Evolutionary conservation across 768 basidiomycete genomes (phyloP).

Genomic region (Boletus rex-veris): DNA sequence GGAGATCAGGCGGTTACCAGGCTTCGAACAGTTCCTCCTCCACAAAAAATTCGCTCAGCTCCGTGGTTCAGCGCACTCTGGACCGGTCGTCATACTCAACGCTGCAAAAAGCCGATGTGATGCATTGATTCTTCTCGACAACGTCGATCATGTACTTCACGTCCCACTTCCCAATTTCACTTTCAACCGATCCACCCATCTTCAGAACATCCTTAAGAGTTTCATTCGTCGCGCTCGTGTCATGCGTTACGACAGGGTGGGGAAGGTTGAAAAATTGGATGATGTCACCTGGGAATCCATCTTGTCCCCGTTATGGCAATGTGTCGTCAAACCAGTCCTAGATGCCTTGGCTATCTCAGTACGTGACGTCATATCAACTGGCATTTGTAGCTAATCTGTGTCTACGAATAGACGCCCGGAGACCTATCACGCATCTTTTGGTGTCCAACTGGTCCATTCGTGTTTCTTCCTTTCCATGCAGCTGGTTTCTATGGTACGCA

Average conservation of each 20-base stretch:
- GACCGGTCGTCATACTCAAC: too few relatives aligned
- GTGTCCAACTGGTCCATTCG: too few relatives aligned
- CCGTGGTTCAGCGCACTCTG: too few relatives aligned
- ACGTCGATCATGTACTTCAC: not conserved
- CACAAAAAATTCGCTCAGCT: not conserved
- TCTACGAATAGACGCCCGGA: too few relatives aligned
- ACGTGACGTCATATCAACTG: too few relatives aligned
- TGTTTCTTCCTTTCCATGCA: too few relatives aligned
- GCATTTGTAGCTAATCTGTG: too few relatives aligned
- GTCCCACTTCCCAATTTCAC: not conserved
- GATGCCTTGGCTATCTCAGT: not conserved
- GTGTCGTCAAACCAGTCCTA: not conserved
- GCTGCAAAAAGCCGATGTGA: not conserved
- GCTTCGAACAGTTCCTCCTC: slow-evolving; percentile 3
- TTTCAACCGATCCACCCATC: not conserved
- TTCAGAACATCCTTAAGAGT: not conserved
- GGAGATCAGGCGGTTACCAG: not conserved
- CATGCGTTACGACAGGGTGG: not conserved
- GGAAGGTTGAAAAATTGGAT: not conserved
- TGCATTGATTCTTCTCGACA: not conserved
- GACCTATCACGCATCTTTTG: too few relatives aligned
- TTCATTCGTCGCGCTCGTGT: not conserved
- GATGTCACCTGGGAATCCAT: not conserved
- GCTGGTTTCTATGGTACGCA: too few relatives aligned
- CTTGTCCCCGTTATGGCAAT: not conserved